Conservation (phyloP, 176 grass and related monocot genomes). For the Saccharum officinarum region DNA sequence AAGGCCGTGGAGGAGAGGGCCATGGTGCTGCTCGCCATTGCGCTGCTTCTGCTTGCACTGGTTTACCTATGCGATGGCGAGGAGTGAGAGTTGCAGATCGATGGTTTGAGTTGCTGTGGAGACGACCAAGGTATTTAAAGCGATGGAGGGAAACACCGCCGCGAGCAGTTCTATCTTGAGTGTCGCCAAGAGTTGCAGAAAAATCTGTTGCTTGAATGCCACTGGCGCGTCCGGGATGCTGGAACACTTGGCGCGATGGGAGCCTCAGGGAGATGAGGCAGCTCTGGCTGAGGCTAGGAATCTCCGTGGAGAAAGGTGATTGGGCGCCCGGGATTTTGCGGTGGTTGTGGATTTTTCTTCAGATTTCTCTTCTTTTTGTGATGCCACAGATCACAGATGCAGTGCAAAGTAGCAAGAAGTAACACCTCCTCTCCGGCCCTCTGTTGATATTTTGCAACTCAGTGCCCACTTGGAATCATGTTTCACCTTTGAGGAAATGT, state of each 20-base stretch:
- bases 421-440: neutral
- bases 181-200: too few species aligned
- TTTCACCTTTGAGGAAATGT: neutral
- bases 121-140: too few species aligned
- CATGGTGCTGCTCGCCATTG: too few species aligned
- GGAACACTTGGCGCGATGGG: neutral
- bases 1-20: too few species aligned
- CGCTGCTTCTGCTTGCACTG: too few species aligned
- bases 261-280: neutral
- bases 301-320: conserved; percentile 5
- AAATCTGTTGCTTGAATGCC: neutral
- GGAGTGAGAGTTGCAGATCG: too few species aligned
- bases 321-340: conserved; percentile 16
- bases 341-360: conserved; percentile 31
- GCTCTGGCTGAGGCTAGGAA: conserved; percentile 14
- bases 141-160: too few species aligned
- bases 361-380: conserved; percentile 14
- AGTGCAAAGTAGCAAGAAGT: too few species aligned
- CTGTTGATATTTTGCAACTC: conserved; percentile 2
- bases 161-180: neutral
- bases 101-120: too few species aligned
- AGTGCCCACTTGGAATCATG: neutral
- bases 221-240: conserved; percentile 25
- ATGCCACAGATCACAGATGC: neutral
- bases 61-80: too few species aligned